Percentiles rank a stretch among this genome's conserved stretches.
These are phyloP conservation scores for Lactifluus piperatus DNA, from an alignment of 768 basidiomycete species.

Conservation along the genomic window DNA sequence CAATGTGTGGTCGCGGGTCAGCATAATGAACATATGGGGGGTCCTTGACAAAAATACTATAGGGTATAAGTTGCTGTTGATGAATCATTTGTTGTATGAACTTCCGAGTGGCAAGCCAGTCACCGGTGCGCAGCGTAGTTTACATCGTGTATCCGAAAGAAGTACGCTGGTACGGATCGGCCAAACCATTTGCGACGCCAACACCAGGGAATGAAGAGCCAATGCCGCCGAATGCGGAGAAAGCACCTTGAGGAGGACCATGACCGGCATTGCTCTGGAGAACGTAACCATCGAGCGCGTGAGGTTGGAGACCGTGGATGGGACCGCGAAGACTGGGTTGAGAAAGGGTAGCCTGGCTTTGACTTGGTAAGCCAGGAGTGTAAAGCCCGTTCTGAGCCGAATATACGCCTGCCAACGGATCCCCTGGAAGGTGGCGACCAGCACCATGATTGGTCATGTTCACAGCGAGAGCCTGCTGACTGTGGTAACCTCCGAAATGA, in stretches of 20 bases:
- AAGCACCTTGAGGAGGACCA: slow-evolving; percentile 51
- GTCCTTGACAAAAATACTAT: slow-evolving; percentile 19
- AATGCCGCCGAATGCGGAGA: slow-evolving; percentile 44
- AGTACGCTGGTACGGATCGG: slow-evolving; percentile 70
- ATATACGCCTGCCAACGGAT: slow-evolving; percentile 58
- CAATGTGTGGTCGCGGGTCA: slow-evolving; percentile 19
- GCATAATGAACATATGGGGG: slow-evolving; percentile 23
- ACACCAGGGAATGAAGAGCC: slow-evolving; percentile 39
- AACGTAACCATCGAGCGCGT: slow-evolving; percentile 75
- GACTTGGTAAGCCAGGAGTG: slow-evolving; percentile 49
- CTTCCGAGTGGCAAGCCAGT: slow-evolving; percentile 3
- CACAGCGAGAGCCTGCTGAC: slow-evolving; percentile 52
- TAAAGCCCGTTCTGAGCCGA: slow-evolving; percentile 54
- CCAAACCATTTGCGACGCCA: slow-evolving; percentile 43
- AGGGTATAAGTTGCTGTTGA: slow-evolving; percentile 20
- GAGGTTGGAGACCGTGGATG: slow-evolving; percentile 55
- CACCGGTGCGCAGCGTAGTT: slow-evolving; percentile 23
- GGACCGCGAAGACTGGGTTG: slow-evolving; percentile 29
- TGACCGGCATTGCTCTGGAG: slow-evolving; percentile 65
- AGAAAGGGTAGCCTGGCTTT: slow-evolving; percentile 38
- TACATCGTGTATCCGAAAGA: slow-evolving; percentile 77
- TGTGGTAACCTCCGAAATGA: slow-evolving; percentile 48
- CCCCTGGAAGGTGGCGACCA: slow-evolving; percentile 49
- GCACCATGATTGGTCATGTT: slow-evolving; percentile 41
- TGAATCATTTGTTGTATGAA: slow-evolving; percentile 8